Percentiles rank a stretch among this genome's conserved stretches.
Conservation (phyloP, 495 filamentous ascomycete genomes). For the Penicillium argentinense region DNA sequence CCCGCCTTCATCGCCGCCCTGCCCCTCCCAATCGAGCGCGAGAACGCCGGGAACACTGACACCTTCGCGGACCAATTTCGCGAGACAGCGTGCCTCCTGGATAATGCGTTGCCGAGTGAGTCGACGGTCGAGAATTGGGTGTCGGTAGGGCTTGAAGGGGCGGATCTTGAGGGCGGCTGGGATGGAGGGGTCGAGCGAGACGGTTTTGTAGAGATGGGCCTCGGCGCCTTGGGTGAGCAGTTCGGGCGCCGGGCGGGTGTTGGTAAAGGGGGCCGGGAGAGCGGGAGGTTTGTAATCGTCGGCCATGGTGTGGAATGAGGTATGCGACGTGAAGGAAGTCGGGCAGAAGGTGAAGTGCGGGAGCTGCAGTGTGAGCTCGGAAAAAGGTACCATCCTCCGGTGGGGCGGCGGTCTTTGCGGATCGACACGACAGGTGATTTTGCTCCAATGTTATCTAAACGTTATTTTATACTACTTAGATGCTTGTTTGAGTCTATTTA, state of each 20-base stretch:
- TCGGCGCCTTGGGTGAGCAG: conserved; percentile 92
- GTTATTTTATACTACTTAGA: too few relatives aligned
- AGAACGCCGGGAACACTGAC: conserved; percentile 76
- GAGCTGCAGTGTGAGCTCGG: too few relatives aligned
- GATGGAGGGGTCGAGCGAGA: conserved; percentile 66
- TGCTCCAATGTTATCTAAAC: too few relatives aligned
- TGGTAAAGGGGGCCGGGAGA: conserved; percentile 66
- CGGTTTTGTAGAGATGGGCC: conserved; percentile 86
- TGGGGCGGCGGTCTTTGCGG: too few relatives aligned
- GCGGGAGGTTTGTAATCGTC: conserved; percentile 41
- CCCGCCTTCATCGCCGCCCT: conserved; percentile 35
- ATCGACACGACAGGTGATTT: too few relatives aligned
- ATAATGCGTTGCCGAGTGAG: conserved; percentile 83
- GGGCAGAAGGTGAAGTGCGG: too few relatives aligned
- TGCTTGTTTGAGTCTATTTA: too few relatives aligned
- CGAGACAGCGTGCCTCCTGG: conserved; percentile 82
- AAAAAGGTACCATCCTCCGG: too few relatives aligned
- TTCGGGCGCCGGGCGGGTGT: conserved; percentile 52
- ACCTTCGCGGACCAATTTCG: conserved; percentile 71
- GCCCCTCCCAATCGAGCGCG: conserved; percentile 64
- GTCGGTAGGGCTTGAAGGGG: conserved; percentile 88
- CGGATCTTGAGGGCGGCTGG: conserved; percentile 89
- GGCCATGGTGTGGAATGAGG: conserved; percentile 7
- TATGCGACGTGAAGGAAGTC: not conserved
- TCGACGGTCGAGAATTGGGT: conserved; percentile 84